A percentile compares a stretch with the other conserved stretches of the same genome.
Evolutionary conservation across 257 asterid genomes (phyloP).

Genomic region (Leonotis leonurus): DNA sequence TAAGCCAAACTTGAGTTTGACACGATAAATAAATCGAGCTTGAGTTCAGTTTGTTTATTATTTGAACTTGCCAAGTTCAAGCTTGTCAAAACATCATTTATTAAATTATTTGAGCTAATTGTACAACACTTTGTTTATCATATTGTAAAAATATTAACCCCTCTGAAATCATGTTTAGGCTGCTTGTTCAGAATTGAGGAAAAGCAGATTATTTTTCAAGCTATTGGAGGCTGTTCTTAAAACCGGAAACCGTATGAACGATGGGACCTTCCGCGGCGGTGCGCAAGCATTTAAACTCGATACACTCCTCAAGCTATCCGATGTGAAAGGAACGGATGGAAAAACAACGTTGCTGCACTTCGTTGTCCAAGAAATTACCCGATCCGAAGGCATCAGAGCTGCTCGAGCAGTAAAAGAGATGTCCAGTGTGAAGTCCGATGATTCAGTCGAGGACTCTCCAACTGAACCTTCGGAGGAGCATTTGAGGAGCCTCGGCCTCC

Average conservation of each 20-base stretch:
- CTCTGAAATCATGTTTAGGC: conserved; percentile 41
- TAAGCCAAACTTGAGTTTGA: too few species aligned
- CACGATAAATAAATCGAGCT: too few species aligned
- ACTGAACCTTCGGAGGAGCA: conserved; percentile 43
- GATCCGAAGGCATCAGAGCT: conserved; percentile 83
- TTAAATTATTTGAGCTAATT: too few species aligned
- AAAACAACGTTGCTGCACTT: conserved; percentile 83
- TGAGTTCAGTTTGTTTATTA: too few species aligned
- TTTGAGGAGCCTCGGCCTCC: conserved; percentile 54
- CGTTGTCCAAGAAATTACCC: conserved; percentile 83
- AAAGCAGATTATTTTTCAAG: conserved; percentile 76
- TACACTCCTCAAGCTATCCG: conserved; percentile 75
- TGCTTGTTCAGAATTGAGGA: conserved; percentile 77
- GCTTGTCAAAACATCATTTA: too few species aligned
- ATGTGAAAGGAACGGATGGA: conserved; percentile 86
- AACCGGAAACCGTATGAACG: conserved; percentile 94
- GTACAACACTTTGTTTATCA: not conserved
- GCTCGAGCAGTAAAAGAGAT: conserved; percentile 48
- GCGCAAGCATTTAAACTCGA: conserved; percentile 97
- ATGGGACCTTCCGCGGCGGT: conserved; percentile 89
- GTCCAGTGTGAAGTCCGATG: conserved; percentile 43
- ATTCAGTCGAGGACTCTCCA: conserved; percentile 30
- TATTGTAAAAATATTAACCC: not conserved
- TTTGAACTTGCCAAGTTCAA: too few species aligned
- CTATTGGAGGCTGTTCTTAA: conserved; percentile 95